phyloP scores from a whole-genome alignment of 2,329 filamentous ascomycete species.

The Diaporthe nobilis region DNA sequence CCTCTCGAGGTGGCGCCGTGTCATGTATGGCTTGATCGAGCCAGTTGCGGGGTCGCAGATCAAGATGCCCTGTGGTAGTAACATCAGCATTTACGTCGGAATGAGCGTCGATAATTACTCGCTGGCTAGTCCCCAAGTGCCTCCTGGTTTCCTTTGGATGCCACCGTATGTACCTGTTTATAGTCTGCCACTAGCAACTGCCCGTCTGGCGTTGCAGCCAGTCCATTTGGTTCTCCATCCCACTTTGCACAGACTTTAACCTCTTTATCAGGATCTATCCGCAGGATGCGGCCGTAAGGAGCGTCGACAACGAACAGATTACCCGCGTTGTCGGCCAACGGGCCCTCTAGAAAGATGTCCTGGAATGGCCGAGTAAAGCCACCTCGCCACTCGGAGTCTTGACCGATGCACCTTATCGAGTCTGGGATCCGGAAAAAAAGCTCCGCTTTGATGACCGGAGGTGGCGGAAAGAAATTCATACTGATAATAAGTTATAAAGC shows the following conservation, averaged over 20 bases:
- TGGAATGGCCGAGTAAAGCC: slow-evolving; percentile 11
- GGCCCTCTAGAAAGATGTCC: slow-evolving; percentile 17
- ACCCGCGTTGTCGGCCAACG: background rate
- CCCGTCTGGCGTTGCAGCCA: background rate
- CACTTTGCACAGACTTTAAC: slow-evolving; percentile 1
- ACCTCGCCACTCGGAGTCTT: slow-evolving; percentile 14
- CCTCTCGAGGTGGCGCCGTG: slow-evolving; percentile 10
- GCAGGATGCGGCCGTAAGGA: background rate
- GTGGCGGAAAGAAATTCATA: slow-evolving; percentile 9
- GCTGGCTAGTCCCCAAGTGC: background rate
- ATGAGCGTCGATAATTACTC: background rate
- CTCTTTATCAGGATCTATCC: background rate
- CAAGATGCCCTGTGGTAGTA: background rate
- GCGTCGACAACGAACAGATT: slow-evolving; percentile 11
- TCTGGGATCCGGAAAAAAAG: background rate
- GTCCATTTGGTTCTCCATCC: slow-evolving; percentile 8
- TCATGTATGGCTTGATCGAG: background rate
- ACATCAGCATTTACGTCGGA: background rate
- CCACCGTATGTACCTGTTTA: background rate
- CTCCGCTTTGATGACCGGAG: slow-evolving; percentile 1
- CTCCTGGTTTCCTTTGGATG: background rate
- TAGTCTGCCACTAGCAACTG: slow-evolving; percentile 11
- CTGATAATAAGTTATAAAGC: background rate
- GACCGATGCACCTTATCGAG: background rate
- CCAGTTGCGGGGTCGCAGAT: background rate